Evolutionary conservation across 2,329 filamentous ascomycete species (phyloP).

Genomic region (Raffaelea deltoideospora): DNA sequence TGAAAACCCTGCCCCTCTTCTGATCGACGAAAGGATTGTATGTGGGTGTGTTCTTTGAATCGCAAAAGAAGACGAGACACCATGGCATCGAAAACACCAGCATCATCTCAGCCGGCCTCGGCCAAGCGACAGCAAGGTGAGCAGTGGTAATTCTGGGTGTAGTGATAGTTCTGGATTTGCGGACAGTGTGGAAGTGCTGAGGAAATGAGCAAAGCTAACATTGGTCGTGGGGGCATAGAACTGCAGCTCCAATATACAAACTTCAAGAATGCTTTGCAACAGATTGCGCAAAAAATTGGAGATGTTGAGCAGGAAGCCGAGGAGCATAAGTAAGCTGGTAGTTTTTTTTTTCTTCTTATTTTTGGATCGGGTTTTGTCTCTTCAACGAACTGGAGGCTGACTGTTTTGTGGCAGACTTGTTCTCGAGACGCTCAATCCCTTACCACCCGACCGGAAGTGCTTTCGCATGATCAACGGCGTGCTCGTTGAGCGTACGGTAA

Average conservation of each 20-base stretch:
- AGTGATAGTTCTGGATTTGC: not conserved
- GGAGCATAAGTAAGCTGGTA: conserved; percentile 94
- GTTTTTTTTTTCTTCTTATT: too few relatives aligned
- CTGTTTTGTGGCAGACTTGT: too few relatives aligned
- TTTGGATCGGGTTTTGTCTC: too few relatives aligned
- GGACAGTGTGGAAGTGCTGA: too few relatives aligned
- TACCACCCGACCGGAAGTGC: conserved; percentile 79
- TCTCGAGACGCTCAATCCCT: conserved; percentile 74
- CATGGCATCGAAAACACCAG: conserved; percentile 3
- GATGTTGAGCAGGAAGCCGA: conserved; percentile 95
- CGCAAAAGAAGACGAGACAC: too few relatives aligned
- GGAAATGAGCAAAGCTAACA: too few relatives aligned
- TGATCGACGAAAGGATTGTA: too few relatives aligned
- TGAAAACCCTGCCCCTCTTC: too few relatives aligned
- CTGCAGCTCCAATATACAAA: conserved; percentile 67
- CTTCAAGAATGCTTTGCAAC: conserved; percentile 68
- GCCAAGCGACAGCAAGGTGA: conserved; percentile 64
- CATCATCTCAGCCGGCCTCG: conserved; percentile 16
- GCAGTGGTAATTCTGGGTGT: not conserved
- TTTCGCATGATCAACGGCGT: conserved; percentile 99
- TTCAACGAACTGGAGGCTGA: too few relatives aligned
- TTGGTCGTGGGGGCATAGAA: conserved; percentile 37
- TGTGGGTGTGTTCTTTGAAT: too few relatives aligned
- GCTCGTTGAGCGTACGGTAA: conserved; percentile 81
- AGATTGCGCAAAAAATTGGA: conserved; percentile 89